Percentiles rank a stretch among this genome's conserved stretches.
These are phyloP conservation scores for Candida coquimbonensis DNA, from an alignment of 805 yeast genomes.

Conservation along the genomic window DNA sequence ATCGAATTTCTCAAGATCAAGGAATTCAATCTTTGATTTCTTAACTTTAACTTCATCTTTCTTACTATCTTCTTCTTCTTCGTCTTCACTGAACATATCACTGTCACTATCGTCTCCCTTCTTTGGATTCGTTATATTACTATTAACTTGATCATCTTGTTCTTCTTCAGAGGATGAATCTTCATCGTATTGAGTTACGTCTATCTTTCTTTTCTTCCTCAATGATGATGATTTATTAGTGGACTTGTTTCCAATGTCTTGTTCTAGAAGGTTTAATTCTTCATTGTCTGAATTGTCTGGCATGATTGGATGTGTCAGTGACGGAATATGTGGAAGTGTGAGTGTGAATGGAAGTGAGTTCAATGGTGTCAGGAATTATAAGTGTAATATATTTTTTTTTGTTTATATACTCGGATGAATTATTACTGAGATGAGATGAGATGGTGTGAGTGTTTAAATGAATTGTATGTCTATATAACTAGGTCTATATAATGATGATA, in stretches of 20 bases:
- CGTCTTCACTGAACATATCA: constrained; percentile 21
- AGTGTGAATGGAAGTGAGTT: no score
- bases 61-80: constrained; percentile 1
- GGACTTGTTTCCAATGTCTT: constrained; percentile 21
- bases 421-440: no score
- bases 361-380: no score
- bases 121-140: not conserved
- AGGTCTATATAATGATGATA: no score
- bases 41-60: constrained; percentile 1
- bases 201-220: constrained; percentile 8
- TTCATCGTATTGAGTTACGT: constrained; percentile 19
- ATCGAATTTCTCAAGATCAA: constrained; percentile 35
- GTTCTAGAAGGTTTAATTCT: constrained; percentile 17
- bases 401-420: no score
- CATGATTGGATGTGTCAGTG: no score
- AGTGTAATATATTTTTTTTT: no score
- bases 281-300: constrained; percentile 2
- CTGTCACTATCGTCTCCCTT: constrained; percentile 10
- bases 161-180: constrained; percentile 27
- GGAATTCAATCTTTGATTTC: constrained; percentile 15
- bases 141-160: constrained; percentile 15
- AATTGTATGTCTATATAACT: no score
- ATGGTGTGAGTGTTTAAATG: no score
- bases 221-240: constrained; percentile 5
- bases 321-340: no score